These are phyloP conservation scores for Eucalyptus microcorys DNA, from an alignment of 345 rosid genomes.

Conservation along the genomic window DNA sequence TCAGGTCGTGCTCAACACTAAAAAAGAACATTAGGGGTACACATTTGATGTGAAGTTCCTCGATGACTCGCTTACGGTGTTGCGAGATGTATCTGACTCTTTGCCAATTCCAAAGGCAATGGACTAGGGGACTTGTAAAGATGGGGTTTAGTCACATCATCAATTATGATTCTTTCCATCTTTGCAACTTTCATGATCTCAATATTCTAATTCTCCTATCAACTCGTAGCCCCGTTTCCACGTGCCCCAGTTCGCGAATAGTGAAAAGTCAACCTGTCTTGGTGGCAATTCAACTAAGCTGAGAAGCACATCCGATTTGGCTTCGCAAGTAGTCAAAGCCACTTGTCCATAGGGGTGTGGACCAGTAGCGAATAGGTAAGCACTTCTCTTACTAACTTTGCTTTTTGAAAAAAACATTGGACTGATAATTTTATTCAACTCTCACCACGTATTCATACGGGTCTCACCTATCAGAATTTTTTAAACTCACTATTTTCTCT, in stretches of 20 bases:
- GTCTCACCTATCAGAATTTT: neutral
- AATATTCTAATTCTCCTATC: neutral
- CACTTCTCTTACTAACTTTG: neutral
- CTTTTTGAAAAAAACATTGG: neutral
- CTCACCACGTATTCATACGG: neutral
- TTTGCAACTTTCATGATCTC: neutral
- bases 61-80: neutral
- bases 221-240: neutral
- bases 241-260: neutral
- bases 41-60: neutral
- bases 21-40: neutral
- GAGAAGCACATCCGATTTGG: neutral
- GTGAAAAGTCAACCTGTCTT: neutral
- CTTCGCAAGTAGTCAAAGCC: neutral
- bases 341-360: neutral
- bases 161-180: neutral
- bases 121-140: neutral
- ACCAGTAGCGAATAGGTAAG: neutral
- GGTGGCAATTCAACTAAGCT: neutral
- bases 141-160: neutral
- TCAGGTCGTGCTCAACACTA: neutral
- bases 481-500: neutral
- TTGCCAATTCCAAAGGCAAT: neutral
- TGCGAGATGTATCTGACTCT: neutral
- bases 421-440: neutral